These are phyloP conservation scores for Rhodamnia argentea DNA, from an alignment of 345 rosid species.

Conservation along the genomic window DNA sequence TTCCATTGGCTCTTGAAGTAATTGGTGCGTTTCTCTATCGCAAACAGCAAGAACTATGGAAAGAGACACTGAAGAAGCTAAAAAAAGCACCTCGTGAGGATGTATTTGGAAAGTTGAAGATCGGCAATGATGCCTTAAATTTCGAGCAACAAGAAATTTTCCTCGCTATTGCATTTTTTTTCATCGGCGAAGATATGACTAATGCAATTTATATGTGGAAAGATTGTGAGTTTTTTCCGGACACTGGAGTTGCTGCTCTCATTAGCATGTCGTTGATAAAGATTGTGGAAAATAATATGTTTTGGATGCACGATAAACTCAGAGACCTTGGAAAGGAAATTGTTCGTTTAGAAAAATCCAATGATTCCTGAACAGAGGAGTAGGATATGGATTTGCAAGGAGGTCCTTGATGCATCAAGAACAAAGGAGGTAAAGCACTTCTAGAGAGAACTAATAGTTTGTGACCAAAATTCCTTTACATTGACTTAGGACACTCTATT, in stretches of 20 bases:
- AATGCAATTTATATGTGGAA: not conserved
- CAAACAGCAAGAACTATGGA: not conserved
- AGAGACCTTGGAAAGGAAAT: not conserved
- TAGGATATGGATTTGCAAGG: not conserved
- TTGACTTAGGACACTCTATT: no score
- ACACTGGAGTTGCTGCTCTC: not conserved
- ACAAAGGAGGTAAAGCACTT: not conserved
- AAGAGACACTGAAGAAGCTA: not conserved
- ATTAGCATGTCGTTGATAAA: not conserved
- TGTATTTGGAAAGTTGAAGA: not conserved
- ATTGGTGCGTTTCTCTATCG: not conserved
- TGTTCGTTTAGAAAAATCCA: no score
- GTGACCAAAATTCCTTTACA: not conserved
- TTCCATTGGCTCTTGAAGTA: not conserved
- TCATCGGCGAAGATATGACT: not conserved
- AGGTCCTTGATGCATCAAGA: not conserved
- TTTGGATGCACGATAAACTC: not conserved
- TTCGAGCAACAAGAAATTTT: not conserved
- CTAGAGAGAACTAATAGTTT: not conserved
- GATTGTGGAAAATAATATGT: not conserved
- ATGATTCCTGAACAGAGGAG: not conserved
- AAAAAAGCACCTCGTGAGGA: not conserved
- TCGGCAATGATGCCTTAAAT: not conserved
- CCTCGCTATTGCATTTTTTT: no score
- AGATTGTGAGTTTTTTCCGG: not conserved